These are phyloP conservation scores for Radiomyces spectabilis DNA, from an alignment of 192 early-diverging fungal genomes.

Conservation along the genomic window DNA sequence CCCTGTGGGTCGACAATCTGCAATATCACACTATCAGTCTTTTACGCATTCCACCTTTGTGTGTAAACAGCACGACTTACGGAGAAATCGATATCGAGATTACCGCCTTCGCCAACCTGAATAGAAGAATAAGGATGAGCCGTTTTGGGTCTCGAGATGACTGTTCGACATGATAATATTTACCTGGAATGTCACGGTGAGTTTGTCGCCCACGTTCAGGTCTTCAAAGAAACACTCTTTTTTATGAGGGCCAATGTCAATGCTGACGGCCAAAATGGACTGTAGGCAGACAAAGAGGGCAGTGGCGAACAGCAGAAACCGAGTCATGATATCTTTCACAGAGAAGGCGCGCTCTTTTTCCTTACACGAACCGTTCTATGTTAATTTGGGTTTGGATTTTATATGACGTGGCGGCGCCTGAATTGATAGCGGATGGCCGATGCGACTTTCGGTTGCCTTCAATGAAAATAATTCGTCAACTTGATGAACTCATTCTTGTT, in stretches of 20 bases:
- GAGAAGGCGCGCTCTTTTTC: no score
- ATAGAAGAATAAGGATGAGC: not conserved
- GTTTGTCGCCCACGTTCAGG: slow-evolving; percentile 45
- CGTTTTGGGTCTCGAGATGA: not conserved
- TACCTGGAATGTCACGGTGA: slow-evolving; percentile 62
- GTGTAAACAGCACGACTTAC: slow-evolving; percentile 24
- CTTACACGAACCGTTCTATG: no score
- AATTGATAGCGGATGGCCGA: no score
- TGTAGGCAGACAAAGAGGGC: no score
- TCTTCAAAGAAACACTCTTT: slow-evolving; percentile 61
- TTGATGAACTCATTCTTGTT: no score
- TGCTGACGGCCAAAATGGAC: slow-evolving; percentile 1
- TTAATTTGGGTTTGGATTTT: no score
- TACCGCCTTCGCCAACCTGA: slow-evolving; percentile 53
- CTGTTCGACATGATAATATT: not conserved
- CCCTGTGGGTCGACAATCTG: slow-evolving; percentile 42
- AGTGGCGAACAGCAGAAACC: no score
- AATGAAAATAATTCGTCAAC: no score
- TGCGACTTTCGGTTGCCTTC: no score
- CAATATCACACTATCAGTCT: not conserved
- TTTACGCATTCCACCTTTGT: not conserved
- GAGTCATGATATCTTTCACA: no score
- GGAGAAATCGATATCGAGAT: slow-evolving; percentile 63
- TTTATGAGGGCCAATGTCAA: slow-evolving; percentile 4
- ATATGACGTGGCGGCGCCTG: no score